Evolutionary conservation across 176 grass and related monocot species (phyloP).

Genomic region (Hordeum vulgare): MorexV3_pseudomolecules_assembly NC_058523.1:27286591-27287090

Average conservation of each 20-base stretch:
- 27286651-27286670: too few species aligned
- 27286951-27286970: neutral
- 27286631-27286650: neutral
- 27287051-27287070: conserved; percentile 35
- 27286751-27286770: neutral
- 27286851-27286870: neutral
- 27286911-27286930: neutral
- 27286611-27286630: neutral
- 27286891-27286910: neutral
- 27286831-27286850: neutral
- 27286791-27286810: too few species aligned
- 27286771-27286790: too few species aligned
- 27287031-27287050: neutral
- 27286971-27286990: neutral
- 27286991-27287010: neutral
- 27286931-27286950: neutral
- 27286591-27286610: neutral
- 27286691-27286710: neutral
- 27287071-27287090: conserved; percentile 13
- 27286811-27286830: neutral
- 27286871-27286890: neutral
- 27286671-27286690: neutral
- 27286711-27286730: neutral
- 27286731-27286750: neutral
- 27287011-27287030: neutral